Evolutionary conservation across 2,329 filamentous ascomycete genomes (phyloP), one percentile per base, ranked within the genome.

Genomic region (Passalora sequoiae): DNA sequence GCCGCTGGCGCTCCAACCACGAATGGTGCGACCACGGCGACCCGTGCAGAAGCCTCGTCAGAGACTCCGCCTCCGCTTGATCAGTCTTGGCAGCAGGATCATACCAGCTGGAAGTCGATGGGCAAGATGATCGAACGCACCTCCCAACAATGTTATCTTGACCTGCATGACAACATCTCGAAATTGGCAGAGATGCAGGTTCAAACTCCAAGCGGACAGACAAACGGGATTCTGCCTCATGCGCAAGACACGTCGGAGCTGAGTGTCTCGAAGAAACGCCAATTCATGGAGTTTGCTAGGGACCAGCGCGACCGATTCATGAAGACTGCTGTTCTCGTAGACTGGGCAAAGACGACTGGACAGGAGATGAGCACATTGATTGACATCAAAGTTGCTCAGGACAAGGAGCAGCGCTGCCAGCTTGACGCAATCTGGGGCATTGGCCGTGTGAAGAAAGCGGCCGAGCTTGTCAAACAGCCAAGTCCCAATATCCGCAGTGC

Each of bases 401-500:
- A 57, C 17, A 60, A 63, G 17, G 65, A 70, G 46, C 51, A 81
- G 39, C 75, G 31, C 12, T 47, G 50, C 7, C 53, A 61, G 17
- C 38, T 37, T 2, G 28, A 43, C 6, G 59, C 60, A 3, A 55
- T 54, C 10, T 36, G 51, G 16, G 52, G 50, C 40, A 57, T 66
- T 21, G 60, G 63, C 15, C 49, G 84, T 32, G 74, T 91, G 59
- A 94, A 91, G 66, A 72, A 80, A 50, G 80, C 83, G 56, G 74
- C 94, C 51, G 75, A 77, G 7, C 75, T 73, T 56, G 85, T 85
- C 31, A 84, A 89, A 57, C 75, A 94, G 60, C 87, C 86, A 3
- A 91, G 89, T 60, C 92, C 92, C 1, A 94, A 98, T 67, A 73
- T 98, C 39, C 85, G 84, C 63, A 96, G 89, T 15, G 91, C 92